Base-by-base conservation (phyloP, 164 flowering plant genomes). In the Berberis vulgaris region DNA sequence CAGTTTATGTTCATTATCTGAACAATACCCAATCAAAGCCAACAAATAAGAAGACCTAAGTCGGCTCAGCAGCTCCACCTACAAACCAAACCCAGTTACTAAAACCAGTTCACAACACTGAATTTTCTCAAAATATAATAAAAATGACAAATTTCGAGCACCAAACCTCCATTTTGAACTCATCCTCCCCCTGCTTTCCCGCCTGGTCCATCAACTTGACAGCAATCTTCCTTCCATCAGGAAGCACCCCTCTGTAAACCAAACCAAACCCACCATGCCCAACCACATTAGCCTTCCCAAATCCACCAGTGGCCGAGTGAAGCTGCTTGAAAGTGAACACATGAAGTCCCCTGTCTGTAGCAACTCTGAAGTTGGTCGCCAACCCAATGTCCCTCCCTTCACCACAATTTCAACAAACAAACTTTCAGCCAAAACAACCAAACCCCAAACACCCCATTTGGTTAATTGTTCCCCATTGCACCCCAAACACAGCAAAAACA, bases 181-280 rank as follows among this genome's bases (percentile, higher is more conserved):
- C 98, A 60, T 94, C 97, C 68, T 86, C 97, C 43, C 97, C 98
- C 58, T 94, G 97, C 72, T 86, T 83, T 49, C 97, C 97, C 1
- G 81, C 86, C 26, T 71, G 80, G 75, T 91, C 96, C 97, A 94
- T 87, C 65, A 91, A 73, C 76, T 94, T 94, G 62, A 94, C 81
- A 3, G 96, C 97, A 72, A 89, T 79, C 67, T 87, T 91, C 63
- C 86, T 78, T 11, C 97, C 99, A 78, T 87, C 81, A 43, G 69
- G 68, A 54, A 95, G 91, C 49, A 86, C 90, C 57, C 97, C 99
- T 56, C 85, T 77, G 69, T 89, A 95, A 5, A 95, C 99, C 1
- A 76, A 75, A 42, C 97, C 97, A 67, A 95, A 95, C 7, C 88
- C 87, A 59, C 99, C 97, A 70, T 87, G 96, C 2, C 99, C 97